Percentiles rank a stretch among this genome's conserved stretches.
These are phyloP conservation scores for Trypanosomatidae sp. DNA, from an alignment of 208 protist species.

Conservation along the genomic window DNA sequence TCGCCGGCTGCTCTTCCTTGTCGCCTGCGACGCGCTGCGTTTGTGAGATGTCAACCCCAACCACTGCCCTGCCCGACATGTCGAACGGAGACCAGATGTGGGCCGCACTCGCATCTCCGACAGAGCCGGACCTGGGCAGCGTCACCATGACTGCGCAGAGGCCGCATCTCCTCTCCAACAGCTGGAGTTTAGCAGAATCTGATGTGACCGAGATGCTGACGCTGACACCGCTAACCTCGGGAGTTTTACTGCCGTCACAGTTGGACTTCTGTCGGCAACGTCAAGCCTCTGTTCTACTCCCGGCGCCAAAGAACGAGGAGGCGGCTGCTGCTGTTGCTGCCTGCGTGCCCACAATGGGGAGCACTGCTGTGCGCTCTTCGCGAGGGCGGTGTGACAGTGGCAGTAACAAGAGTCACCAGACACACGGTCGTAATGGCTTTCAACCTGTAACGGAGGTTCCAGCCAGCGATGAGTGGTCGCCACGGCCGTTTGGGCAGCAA, in stretches of 20 bases:
- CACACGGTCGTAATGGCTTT: neutral
- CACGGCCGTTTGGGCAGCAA: neutral
- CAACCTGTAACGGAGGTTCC: neutral
- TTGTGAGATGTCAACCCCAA: neutral
- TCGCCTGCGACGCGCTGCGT: neutral
- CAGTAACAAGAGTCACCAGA: neutral
- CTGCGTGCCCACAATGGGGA: neutral
- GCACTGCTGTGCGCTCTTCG: neutral
- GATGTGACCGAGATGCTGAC: neutral
- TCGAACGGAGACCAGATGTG: neutral
- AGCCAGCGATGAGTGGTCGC: neutral
- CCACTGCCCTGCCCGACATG: neutral
- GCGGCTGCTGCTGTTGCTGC: neutral
- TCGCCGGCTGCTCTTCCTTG: neutral
- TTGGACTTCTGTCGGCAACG: neutral
- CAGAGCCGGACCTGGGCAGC: constrained; percentile 2
- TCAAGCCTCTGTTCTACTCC: neutral
- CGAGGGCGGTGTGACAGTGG: constrained; percentile 2
- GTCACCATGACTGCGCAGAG: neutral
- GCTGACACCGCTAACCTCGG: neutral
- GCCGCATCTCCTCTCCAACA: neutral
- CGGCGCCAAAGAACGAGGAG: neutral
- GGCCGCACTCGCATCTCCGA: neutral
- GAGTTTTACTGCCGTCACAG: neutral
- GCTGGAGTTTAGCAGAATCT: constrained; percentile 10